These are phyloP conservation scores for Aspergillus calidoustus DNA, from an alignment of 2,329 filamentous ascomycete genomes.

Conservation along the genomic window DNA sequence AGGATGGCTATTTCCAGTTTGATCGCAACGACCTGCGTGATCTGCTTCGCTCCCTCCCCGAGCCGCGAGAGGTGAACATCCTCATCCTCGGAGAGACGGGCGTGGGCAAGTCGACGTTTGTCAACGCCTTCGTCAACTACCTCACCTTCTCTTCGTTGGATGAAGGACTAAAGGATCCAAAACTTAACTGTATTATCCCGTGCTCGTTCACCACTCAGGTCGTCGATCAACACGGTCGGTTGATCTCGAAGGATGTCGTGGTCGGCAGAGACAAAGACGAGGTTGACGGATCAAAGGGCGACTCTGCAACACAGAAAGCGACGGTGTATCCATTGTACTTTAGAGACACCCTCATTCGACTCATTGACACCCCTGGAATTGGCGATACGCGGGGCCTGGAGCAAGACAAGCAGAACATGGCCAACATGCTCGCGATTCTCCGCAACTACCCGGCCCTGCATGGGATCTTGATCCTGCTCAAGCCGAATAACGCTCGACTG, in stretches of 20 bases:
- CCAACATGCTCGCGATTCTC: slow-evolving; percentile 10
- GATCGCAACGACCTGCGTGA: neutral
- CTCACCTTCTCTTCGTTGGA: slow-evolving; percentile 6
- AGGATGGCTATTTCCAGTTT: slow-evolving; percentile 2
- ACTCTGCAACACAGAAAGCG: slow-evolving; percentile 11
- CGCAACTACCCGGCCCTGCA: slow-evolving; percentile 9
- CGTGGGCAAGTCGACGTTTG: slow-evolving; percentile 16
- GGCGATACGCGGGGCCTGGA: slow-evolving; percentile 11
- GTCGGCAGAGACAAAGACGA: slow-evolving; percentile 11
- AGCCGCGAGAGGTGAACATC: slow-evolving; percentile 12
- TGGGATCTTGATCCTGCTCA: slow-evolving; percentile 15
- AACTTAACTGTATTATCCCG: slow-evolving; percentile 9
- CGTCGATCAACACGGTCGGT: slow-evolving; percentile 1
- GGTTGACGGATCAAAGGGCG: slow-evolving; percentile 2
- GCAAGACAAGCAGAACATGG: slow-evolving; percentile 16
- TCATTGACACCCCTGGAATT: slow-evolving; percentile 13
- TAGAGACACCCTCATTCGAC: slow-evolving; percentile 10
- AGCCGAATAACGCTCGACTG: slow-evolving; percentile 9
- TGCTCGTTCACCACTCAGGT: slow-evolving; percentile 16
- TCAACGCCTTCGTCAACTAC: slow-evolving; percentile 16
- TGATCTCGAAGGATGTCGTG: slow-evolving; percentile 7
- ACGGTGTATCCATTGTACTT: slow-evolving; percentile 11
- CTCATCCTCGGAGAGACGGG: slow-evolving; percentile 12
- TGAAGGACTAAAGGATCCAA: slow-evolving; percentile 4
- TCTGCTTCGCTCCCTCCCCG: slow-evolving; percentile 1